Evolutionary conservation across 148 eudicot genomes (phyloP), one percentile per base, ranked within the genome.

Genomic region (Fagopyrum homotropicum): DNA sequence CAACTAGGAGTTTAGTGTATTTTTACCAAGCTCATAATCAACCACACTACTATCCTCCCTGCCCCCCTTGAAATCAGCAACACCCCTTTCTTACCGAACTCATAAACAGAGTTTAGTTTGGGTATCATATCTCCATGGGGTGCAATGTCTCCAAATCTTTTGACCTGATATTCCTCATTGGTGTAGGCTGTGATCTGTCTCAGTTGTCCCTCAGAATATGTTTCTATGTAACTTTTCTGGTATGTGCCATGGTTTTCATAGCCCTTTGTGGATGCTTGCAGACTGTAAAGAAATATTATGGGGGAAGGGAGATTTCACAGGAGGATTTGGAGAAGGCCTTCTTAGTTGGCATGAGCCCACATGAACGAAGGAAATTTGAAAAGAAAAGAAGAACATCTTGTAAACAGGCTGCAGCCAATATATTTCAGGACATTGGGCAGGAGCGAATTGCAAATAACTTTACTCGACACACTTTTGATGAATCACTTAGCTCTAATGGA

Each of bases 301-400:
- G 99, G 81, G 94, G 99, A 60, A 83, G 96, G 82, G 90, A 88
- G 52, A 81, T 95, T 84, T 79, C 94, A 75, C 77, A 85, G 43
- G 84, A 85, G 75, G 98, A 95, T 74, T 81, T 95, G 75, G 98
- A 92, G 86, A 85, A 80, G 72, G 98, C 98, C 64, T 81, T 92
- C 72, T 75, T 86, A 64, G 89, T 88, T 66, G 99, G 99, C 75
- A 92, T 95, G 97, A 90, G 88, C 78, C 89, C 99, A 79, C 88
- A 89, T 45, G 93, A 86, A 82, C 90, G 88, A 81, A 84, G 90
- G 78, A 87, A 88, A 66, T 79, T 83, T 76, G 84, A 76, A 86
- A 96, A 90, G 83, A 92, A 88, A 82, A 89, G 80, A 86, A 86
- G 87, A 12, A 60, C 72, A 35, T 73, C 86, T 22, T 75, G 66